A percentile compares a stretch with the other conserved stretches of the same genome.
phyloP scores from a whole-genome alignment of 2,329 filamentous ascomycete species.

The Didymella pomorum region DNA sequence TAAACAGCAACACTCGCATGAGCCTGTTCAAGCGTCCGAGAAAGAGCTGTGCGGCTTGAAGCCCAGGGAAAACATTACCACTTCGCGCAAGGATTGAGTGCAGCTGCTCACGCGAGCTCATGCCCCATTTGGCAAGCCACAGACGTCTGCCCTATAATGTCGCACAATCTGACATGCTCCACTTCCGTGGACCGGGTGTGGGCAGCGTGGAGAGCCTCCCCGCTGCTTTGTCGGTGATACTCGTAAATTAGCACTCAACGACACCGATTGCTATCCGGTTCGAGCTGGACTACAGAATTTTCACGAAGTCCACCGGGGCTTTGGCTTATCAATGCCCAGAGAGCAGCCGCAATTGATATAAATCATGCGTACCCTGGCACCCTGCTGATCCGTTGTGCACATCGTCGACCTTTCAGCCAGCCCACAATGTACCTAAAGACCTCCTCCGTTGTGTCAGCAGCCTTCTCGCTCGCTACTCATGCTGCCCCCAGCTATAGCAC shows the following conservation, averaged over 20 bases:
- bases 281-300: constrained; percentile 12
- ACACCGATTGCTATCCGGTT: constrained; percentile 13
- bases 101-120: constrained; percentile 15
- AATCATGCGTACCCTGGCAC: background rate
- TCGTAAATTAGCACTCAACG: constrained; percentile 17
- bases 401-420: background rate
- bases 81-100: constrained; percentile 6
- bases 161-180: constrained; percentile 12
- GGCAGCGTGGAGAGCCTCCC: constrained; percentile 17
- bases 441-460: constrained; percentile 25
- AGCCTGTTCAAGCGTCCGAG: background rate
- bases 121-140: constrained; percentile 16
- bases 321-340: constrained; percentile 4
- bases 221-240: constrained; percentile 26
- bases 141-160: constrained; percentile 1
- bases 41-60: background rate
- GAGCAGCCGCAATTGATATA: background rate
- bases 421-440: constrained; percentile 14
- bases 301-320: constrained; percentile 1
- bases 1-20: background rate
- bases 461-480: constrained; percentile 30
- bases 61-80: background rate
- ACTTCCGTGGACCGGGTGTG: constrained; percentile 12
- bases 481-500: constrained; percentile 29
- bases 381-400: background rate